phyloP scores from a whole-genome alignment of 2,329 filamentous ascomycete genomes.

The Ceratocystiopsis sp. region DNA sequence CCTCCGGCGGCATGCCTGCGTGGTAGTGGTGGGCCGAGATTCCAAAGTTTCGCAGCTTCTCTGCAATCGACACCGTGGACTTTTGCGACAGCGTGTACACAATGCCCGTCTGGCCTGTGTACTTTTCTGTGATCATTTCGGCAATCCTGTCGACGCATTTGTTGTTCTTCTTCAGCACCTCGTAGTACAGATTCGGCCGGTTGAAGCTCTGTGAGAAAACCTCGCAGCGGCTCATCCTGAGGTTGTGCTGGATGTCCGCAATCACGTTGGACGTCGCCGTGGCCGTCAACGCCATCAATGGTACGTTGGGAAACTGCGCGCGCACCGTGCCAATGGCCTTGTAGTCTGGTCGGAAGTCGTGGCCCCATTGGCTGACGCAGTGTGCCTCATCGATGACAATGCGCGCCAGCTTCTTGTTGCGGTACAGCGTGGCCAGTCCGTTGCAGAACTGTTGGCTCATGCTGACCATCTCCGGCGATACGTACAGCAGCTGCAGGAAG shows the following conservation, averaged over 20 bases:
- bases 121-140: constrained; percentile 51
- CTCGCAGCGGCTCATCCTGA: constrained; percentile 65
- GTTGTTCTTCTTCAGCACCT: constrained; percentile 57
- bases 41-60: constrained; percentile 41
- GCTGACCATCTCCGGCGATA: constrained; percentile 92
- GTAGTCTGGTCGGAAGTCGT: constrained; percentile 95
- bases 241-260: constrained; percentile 75
- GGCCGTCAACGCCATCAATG: constrained; percentile 86
- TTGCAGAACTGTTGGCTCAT: constrained; percentile 56
- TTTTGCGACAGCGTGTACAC: constrained; percentile 83
- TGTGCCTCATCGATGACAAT: constrained; percentile 98
- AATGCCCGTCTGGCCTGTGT: constrained; percentile 63
- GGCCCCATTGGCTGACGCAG: constrained; percentile 97
- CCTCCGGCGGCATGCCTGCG: constrained; percentile 51
- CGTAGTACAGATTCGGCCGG: constrained; percentile 82
- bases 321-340: constrained; percentile 67
- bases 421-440: constrained; percentile 51
- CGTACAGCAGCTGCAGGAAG: constrained; percentile 73
- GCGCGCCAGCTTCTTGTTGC: constrained; percentile 57
- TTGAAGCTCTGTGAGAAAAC: constrained; percentile 91
- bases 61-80: constrained; percentile 64
- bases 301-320: constrained; percentile 55
- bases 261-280: constrained; percentile 91
- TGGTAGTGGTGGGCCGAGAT: constrained; percentile 78
- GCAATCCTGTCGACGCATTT: constrained; percentile 37